Percentiles rank a stretch among this genome's conserved stretches.
These are phyloP conservation scores for Sclerotinia subarctica DNA, from an alignment of 2,329 filamentous ascomycete genomes.

Conservation along the genomic window DNA sequence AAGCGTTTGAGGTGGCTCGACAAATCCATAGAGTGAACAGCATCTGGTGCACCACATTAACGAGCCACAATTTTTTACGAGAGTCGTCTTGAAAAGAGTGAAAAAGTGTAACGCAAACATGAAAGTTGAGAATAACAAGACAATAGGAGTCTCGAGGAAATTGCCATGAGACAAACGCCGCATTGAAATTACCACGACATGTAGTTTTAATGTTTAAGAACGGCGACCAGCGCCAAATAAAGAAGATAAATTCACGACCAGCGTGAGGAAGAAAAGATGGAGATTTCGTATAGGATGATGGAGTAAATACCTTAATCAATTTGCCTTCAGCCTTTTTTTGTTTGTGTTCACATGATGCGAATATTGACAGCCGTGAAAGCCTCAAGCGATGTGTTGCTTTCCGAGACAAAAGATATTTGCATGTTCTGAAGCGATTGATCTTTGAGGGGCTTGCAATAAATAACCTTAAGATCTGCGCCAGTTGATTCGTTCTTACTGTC, in stretches of 20 bases:
- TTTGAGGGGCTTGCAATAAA: too few species aligned
- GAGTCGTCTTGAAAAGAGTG: too few species aligned
- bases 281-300: not conserved
- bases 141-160: not conserved
- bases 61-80: too few species aligned
- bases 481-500: not conserved
- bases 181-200: not conserved
- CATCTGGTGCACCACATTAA: too few species aligned
- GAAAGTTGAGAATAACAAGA: not conserved
- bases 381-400: not conserved
- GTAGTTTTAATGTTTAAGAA: not conserved
- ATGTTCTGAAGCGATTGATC: not conserved
- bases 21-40: too few species aligned
- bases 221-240: not conserved
- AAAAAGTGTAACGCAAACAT: too few species aligned
- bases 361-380: too few species aligned
- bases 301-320: not conserved
- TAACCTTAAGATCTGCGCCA: not conserved
- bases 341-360: not conserved
- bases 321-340: rapidly evolving
- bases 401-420: not conserved
- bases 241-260: not conserved
- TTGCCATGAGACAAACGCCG: not conserved
- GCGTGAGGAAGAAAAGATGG: not conserved
- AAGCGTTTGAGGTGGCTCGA: too few species aligned